Evolutionary conservation across 176 grass and related monocot species (phyloP).

Genomic region (Secale cereale): DNA sequence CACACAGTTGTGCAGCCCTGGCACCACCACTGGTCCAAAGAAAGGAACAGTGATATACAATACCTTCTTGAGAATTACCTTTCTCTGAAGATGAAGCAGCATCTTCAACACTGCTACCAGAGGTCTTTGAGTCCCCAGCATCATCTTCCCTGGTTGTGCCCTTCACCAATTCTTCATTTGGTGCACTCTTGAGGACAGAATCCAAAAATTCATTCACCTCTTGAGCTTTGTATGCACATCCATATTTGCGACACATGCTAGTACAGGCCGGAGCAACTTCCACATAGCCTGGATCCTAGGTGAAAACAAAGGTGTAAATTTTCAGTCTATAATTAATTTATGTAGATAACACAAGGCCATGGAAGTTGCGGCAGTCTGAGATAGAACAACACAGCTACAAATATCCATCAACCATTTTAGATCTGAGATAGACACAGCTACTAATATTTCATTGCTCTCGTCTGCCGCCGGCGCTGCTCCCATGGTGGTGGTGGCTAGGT

Average conservation of each 20-base stretch:
- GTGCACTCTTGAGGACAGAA: not conserved
- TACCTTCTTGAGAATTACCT: not conserved
- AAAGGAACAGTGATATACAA: not conserved
- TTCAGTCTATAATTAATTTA: not conserved
- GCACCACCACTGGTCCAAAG: too few relatives aligned
- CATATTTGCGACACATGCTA: not conserved
- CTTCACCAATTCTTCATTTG: slow-evolving; percentile 15
- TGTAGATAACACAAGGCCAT: not conserved
- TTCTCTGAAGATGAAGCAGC: slow-evolving; percentile 8
- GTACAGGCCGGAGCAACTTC: not conserved
- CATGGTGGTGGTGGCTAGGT: too few relatives aligned
- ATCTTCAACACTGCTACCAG: slow-evolving; percentile 39
- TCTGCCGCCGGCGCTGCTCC: too few relatives aligned
- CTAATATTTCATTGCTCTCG: not conserved
- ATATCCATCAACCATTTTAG: not conserved
- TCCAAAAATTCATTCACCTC: not conserved
- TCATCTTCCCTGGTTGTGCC: not conserved
- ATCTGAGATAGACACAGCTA: too few relatives aligned
- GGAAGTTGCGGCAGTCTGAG: not conserved
- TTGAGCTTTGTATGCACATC: not conserved
- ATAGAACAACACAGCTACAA: not conserved
- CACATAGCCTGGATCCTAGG: not conserved
- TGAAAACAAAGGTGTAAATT: not conserved
- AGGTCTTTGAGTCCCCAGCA: slow-evolving; percentile 32
- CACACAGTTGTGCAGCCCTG: not conserved